These are phyloP conservation scores for Lasiodiplodia hormozganensis DNA, from an alignment of 2,329 filamentous ascomycete species.

Conservation along the genomic window DNA sequence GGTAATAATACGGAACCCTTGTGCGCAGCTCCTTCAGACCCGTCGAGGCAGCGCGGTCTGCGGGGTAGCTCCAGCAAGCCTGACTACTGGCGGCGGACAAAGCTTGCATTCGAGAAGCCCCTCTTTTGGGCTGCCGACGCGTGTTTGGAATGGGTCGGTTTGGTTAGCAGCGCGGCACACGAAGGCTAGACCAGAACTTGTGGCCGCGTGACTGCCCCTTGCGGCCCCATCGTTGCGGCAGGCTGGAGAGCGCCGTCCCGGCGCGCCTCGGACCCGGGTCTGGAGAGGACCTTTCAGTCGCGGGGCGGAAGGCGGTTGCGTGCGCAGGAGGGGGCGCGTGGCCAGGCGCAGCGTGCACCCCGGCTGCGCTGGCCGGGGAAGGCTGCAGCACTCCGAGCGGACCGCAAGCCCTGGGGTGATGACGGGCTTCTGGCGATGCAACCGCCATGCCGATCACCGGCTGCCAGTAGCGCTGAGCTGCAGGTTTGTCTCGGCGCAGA, in stretches of 20 bases:
- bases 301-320: constrained; percentile 1
- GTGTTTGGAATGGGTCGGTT: constrained; percentile 20
- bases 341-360: constrained; percentile 21
- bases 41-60: constrained; percentile 3
- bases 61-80: constrained; percentile 6
- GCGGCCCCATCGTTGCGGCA: constrained; percentile 27
- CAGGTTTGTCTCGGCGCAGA: constrained; percentile 22
- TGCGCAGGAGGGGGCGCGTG: constrained; percentile 19
- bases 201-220: constrained; percentile 24
- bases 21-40: constrained; percentile 11
- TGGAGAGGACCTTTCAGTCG: constrained; percentile 7
- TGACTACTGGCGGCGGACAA: constrained; percentile 9
- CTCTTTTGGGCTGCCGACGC: constrained; percentile 17
- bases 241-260: constrained; percentile 24
- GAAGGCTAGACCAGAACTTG: constrained; percentile 27
- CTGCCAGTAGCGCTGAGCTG: constrained; percentile 17
- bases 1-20: constrained; percentile 26
- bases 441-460: constrained; percentile 24
- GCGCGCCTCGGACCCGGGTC: constrained; percentile 4
- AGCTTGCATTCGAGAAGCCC: constrained; percentile 21
- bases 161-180: constrained; percentile 26
- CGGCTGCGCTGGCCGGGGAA: constrained; percentile 9
- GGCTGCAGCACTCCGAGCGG: constrained; percentile 21
- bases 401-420: constrained; percentile 23
- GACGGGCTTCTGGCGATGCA: constrained; percentile 26